Percentiles rank a stretch among this genome's conserved stretches.
phyloP scores from a whole-genome alignment of 768 basidiomycete genomes.

The Tricholoma bakamatsutake region DNA sequence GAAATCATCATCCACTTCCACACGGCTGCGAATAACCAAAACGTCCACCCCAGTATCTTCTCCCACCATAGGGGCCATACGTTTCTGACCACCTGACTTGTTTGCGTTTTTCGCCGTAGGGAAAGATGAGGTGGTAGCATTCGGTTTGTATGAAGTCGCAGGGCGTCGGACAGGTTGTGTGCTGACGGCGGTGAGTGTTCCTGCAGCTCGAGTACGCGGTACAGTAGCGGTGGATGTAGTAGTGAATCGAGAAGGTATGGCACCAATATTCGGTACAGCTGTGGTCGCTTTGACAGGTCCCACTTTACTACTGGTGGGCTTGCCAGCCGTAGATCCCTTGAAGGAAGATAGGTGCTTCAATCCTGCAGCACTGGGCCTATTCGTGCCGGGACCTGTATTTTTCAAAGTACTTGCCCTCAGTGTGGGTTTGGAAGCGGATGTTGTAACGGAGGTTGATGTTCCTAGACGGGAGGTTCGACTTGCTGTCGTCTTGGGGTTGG shows the following conservation, averaged over 20 bases:
- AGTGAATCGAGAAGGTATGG: constrained; percentile 3
- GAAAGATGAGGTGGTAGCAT: not conserved
- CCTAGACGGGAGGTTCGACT: not conserved
- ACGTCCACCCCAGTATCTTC: not conserved
- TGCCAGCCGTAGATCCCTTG: not conserved
- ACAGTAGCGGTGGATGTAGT: constrained; percentile 2
- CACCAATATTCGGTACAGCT: not conserved
- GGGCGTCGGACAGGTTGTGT: constrained; percentile 4
- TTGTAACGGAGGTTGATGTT: constrained; percentile 1
- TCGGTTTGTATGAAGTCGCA: constrained; percentile 6
- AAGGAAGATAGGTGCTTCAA: not conserved
- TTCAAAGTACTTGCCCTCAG: not conserved
- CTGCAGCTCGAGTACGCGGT: constrained; percentile 2
- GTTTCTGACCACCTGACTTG: not conserved
- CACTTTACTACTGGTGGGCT: not conserved
- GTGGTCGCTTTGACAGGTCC: not conserved
- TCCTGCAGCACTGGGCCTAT: not conserved
- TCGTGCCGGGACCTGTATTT: not conserved
- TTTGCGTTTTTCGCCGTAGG: not conserved
- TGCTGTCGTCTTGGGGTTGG: not conserved
- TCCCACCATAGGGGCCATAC: not conserved
- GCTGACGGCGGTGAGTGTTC: not conserved
- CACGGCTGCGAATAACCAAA: not conserved
- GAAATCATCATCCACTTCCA: not conserved
- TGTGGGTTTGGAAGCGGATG: not conserved